Evolutionary conservation across 2,329 filamentous ascomycete genomes (phyloP), one percentile per base, ranked within the genome.

Genomic region (Arthrobotrys iridis): DNA sequence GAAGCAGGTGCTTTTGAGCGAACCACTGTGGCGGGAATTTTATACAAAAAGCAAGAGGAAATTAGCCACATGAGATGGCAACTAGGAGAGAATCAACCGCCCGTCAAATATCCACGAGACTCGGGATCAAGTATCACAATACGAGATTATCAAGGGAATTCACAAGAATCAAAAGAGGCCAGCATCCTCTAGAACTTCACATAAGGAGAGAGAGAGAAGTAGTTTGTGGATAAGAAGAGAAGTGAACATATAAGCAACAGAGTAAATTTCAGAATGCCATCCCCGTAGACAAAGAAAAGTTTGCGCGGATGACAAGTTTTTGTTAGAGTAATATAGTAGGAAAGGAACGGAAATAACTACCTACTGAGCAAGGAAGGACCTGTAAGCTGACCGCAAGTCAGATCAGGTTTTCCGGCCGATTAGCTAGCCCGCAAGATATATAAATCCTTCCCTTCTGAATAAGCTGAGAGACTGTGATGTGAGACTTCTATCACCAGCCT

Each of bases 401-500:
- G 18, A 24, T 37, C 30, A 8, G 30, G 18, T 10, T 11, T 37
- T 20, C 45, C 15, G 11, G 20, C 26, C n/a, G n/a, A n/a, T n/a
- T n/a, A 20, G 15, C 43, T 37, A 13, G 41, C 15, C 59, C 18
- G 22, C 24, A 2, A 35, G 10, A 55, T 55, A 30, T 13, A 30
- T 7, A 8, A 55, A 41, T 37, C 30, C n/a, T 40, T 11, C 46
- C 35, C 37, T 45, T 45, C 45, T 37, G 26, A 62, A 24, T 41
- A 26, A 15, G 11, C 26, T 62, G 70, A 74, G 70, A 58, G 62
- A 63, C 70, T 50, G 52, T 26, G 41, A 37, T 41, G 70, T 62
- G 70, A 62, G 35, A 41, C 37, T 48, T 22, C 15, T 35, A 43
- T 74, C 70, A 78, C 71, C 78, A 75, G 74, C 58, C 64, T 59